phyloP scores from a whole-genome alignment of 768 basidiomycete species.

The Baorangia bicolor region DNA sequence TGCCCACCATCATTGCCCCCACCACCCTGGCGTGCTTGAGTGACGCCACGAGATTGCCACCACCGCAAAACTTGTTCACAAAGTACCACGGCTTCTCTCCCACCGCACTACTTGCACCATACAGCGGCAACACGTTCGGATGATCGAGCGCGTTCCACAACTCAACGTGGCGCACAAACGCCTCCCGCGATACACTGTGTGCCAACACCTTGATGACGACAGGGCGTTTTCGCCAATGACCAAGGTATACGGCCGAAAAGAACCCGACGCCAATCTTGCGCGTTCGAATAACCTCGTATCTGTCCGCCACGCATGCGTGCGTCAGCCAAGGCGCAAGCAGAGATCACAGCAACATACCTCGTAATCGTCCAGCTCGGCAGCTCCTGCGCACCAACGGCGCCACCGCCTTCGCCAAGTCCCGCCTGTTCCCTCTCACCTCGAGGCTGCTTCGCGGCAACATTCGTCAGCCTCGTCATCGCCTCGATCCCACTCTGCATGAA shows the following conservation, averaged over 20 bases:
- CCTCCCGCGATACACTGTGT: constrained; percentile 53
- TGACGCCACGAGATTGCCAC: constrained; percentile 63
- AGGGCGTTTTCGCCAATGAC: constrained; percentile 61
- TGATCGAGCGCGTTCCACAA: constrained; percentile 74
- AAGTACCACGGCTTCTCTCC: constrained; percentile 77
- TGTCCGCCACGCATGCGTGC: constrained; percentile 17
- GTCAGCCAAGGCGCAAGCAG: neutral
- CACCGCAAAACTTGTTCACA: constrained; percentile 69
- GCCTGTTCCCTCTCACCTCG: neutral
- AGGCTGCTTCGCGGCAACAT: constrained; percentile 7
- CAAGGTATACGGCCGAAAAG: constrained; percentile 79
- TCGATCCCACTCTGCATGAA: constrained; percentile 75
- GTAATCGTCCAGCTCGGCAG: constrained; percentile 81
- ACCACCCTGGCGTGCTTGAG: constrained; percentile 38
- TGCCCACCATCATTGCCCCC: neutral
- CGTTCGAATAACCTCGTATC: constrained; percentile 74
- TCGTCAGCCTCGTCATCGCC: constrained; percentile 62
- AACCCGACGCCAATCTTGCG: constrained; percentile 68
- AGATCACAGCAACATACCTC: constrained; percentile 33
- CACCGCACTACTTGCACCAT: constrained; percentile 72
- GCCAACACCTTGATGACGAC: constrained; percentile 77
- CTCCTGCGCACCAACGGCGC: constrained; percentile 12
- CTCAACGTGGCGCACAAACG: constrained; percentile 69
- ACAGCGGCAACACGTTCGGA: constrained; percentile 68
- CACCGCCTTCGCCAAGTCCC: neutral